Conservation (phyloP, 306 rosid genomes). For the Rosa rugosa region DNA sequence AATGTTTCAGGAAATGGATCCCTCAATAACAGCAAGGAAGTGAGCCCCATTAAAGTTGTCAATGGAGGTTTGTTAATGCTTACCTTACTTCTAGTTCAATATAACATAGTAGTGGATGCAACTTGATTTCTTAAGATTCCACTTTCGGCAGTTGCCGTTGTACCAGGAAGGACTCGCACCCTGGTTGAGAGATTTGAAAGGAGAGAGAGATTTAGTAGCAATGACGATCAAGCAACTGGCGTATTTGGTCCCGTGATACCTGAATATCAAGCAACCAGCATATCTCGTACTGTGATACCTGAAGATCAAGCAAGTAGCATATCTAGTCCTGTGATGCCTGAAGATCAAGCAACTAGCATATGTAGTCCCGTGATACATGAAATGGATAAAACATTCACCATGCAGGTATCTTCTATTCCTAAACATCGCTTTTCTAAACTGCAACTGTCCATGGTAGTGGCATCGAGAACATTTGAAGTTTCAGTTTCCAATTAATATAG, state of each 20-base stretch:
- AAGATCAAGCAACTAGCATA: slow-evolving; percentile 38
- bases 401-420: slow-evolving; percentile 41
- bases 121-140: slow-evolving; percentile 24
- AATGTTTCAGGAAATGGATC: slow-evolving; percentile 56
- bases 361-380: slow-evolving; percentile 27
- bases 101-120: neutral
- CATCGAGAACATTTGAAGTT: neutral
- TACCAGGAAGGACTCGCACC: slow-evolving; percentile 89
- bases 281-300: slow-evolving; percentile 3
- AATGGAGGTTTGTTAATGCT: slow-evolving; percentile 76
- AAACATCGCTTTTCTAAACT: slow-evolving; percentile 7
- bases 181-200: slow-evolving; percentile 94
- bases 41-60: slow-evolving; percentile 67
- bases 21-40: slow-evolving; percentile 42
- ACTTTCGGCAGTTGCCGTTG: slow-evolving; percentile 74
- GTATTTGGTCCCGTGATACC: slow-evolving; percentile 1
- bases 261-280: slow-evolving; percentile 8
- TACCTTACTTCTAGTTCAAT: slow-evolving; percentile 23
- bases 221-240: slow-evolving; percentile 49
- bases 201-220: slow-evolving; percentile 49
- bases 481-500: neutral
- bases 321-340: slow-evolving; percentile 10
- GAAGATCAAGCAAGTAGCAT: slow-evolving; percentile 22
- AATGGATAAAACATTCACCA: slow-evolving; percentile 28
- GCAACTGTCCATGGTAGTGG: neutral